Evolutionary conservation across 495 filamentous ascomycete genomes (phyloP).

Genomic region (Antarctomyces pellizariae): DNA sequence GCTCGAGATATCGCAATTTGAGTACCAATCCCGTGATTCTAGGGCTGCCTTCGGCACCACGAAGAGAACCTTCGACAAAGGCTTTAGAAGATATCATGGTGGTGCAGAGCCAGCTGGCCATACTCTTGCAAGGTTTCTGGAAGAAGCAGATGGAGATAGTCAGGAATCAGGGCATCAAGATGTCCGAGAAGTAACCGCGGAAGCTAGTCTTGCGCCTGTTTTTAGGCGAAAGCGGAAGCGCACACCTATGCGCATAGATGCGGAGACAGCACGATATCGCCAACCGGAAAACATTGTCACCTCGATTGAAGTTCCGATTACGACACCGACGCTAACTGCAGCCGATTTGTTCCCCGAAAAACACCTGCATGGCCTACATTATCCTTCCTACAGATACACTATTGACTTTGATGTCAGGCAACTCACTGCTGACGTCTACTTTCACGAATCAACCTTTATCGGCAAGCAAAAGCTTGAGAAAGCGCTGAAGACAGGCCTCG

Average conservation of each 20-base stretch:
- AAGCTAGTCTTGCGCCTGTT: slow-evolving; percentile 5
- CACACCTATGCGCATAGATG: slow-evolving; percentile 28
- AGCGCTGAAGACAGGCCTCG: slow-evolving; percentile 18
- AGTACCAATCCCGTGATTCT: slow-evolving; percentile 8
- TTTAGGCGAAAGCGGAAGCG: slow-evolving; percentile 21
- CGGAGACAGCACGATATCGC: slow-evolving; percentile 21
- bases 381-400: slow-evolving; percentile 41
- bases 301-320: slow-evolving; percentile 4
- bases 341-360: slow-evolving; percentile 12
- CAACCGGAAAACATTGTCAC: slow-evolving; percentile 21
- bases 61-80: slow-evolving; percentile 24
- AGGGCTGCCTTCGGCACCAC: slow-evolving; percentile 14
- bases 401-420: slow-evolving; percentile 53
- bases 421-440: slow-evolving; percentile 41
- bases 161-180: slow-evolving; percentile 10
- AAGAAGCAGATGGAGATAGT: slow-evolving; percentile 13
- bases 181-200: slow-evolving; percentile 5
- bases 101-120: slow-evolving; percentile 2
- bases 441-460: slow-evolving; percentile 53
- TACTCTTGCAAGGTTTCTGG: slow-evolving; percentile 7
- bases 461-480: slow-evolving; percentile 43
- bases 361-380: slow-evolving; percentile 30
- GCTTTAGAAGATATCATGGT: slow-evolving; percentile 14
- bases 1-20: slow-evolving; percentile 19
- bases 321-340: slow-evolving; percentile 8